Evolutionary conservation across 352 stramenopile genomes (phyloP), one percentile per base, ranked within the genome.

Genomic region (Globisporangium paddicum): DNA sequence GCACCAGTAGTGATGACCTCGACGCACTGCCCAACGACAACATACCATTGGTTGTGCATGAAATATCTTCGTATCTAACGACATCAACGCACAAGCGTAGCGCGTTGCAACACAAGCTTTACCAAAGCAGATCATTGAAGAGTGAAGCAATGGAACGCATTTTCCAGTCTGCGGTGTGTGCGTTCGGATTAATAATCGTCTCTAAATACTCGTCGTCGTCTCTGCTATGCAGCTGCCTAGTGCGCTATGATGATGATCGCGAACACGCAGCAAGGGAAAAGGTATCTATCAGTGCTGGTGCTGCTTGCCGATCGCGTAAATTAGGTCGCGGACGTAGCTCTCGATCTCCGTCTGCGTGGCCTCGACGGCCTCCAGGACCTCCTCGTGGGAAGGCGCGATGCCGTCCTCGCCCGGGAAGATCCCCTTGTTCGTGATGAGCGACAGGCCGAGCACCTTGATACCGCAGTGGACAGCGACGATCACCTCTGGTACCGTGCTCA

Each of bases 401-500:
- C 78, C 79, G 23, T 90, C 86, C 55, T 96, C 73, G 14, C 88
- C 91, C 10, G 85, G 83, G 65, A 86, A 93, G 35, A 95, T 82
- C 32, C 83, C 81, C 62, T 88, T 90, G 75, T 99, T 99, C 21
- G 96, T 99, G 67, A 99, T 98, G 25, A 99, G 69, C 48, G 87
- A 98, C 30, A 99, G 64, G n/a, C 90, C 96, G 40, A 99, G 75
- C 13, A 99, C 93, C 66, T 95, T 87, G 58, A 99, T 86, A 8
- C 93, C 95, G 52, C 90, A 97, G 72, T 99, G 96, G 52, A 87
- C 81, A 2, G 96, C 95, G 19, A 97, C 95, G n/a, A 98, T 90
- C 44, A 98, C 90, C 68, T 99, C 97, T 0, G 96, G 96, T 18
- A 98, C 89, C 0, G 96, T 99, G 59, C 79, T 96, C 96, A 99